These are phyloP conservation scores for Xylariales sp. DNA, from an alignment of 2,329 filamentous ascomycete species.

Conservation along the genomic window DNA sequence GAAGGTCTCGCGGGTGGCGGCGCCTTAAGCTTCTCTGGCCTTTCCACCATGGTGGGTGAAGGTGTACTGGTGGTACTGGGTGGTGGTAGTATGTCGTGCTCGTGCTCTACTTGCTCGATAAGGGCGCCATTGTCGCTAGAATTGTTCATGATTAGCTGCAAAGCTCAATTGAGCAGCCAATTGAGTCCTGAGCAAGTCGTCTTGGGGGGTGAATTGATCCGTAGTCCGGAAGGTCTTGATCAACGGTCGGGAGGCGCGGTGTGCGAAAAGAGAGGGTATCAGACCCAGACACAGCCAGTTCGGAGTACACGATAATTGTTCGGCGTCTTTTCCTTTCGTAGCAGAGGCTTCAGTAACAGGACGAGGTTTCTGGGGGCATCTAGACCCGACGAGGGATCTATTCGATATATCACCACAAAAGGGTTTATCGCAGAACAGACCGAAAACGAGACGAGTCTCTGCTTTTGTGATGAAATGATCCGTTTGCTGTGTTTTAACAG, in stretches of 20 bases:
- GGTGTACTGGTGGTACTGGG: slow-evolving; percentile 3
- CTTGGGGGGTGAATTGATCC: background rate
- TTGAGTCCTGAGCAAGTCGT: background rate
- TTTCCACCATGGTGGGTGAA: background rate
- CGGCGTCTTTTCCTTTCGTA: too few relatives aligned
- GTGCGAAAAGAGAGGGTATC: background rate
- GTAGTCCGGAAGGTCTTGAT: too few relatives aligned
- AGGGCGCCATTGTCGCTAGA: slow-evolving; percentile 2
- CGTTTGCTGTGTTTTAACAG: too few relatives aligned
- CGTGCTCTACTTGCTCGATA: slow-evolving; percentile 3
- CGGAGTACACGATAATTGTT: too few relatives aligned
- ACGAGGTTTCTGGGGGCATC: too few relatives aligned
- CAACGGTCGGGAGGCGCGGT: background rate
- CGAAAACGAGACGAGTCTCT: too few relatives aligned
- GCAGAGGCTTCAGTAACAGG: too few relatives aligned
- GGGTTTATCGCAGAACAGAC: too few relatives aligned
- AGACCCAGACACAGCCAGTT: too few relatives aligned
- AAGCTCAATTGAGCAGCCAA: background rate
- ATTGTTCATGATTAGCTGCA: slow-evolving; percentile 3
- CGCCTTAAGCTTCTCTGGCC: slow-evolving; percentile 4
- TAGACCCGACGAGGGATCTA: too few relatives aligned
- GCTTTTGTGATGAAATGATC: too few relatives aligned
- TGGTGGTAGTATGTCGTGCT: background rate
- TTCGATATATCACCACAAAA: too few relatives aligned
- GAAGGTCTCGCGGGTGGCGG: background rate